These are phyloP conservation scores for Taxawa tesnikishii DNA, from an alignment of 2,329 filamentous ascomycete species.

Conservation along the genomic window DNA sequence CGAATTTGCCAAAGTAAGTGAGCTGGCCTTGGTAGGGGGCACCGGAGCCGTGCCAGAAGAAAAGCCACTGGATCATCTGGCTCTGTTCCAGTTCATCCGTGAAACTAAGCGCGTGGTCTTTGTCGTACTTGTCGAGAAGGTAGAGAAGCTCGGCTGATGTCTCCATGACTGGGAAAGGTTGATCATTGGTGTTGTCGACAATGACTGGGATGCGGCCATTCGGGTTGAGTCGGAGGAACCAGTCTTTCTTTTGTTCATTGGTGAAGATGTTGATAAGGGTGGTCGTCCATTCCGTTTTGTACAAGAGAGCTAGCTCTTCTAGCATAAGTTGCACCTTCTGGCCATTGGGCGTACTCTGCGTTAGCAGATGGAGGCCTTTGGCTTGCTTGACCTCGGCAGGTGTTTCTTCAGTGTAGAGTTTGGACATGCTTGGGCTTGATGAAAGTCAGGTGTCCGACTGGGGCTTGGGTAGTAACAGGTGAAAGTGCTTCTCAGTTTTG, in stretches of 20 bases:
- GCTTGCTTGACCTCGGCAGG: constrained; percentile 33
- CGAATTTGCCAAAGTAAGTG: constrained; percentile 32
- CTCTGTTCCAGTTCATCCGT: constrained; percentile 37
- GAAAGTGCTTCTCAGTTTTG: no score
- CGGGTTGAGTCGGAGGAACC: constrained; percentile 36
- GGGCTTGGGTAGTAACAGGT: no score
- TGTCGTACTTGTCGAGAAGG: constrained; percentile 37
- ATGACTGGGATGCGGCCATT: constrained; percentile 38
- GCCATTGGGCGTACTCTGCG: constrained; percentile 39
- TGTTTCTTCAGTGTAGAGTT: constrained; percentile 32
- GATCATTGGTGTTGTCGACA: constrained; percentile 36
- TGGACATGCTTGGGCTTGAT: no score
- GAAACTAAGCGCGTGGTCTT: constrained; percentile 39
- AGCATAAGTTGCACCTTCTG: constrained; percentile 40
- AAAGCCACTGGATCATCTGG: constrained; percentile 39
- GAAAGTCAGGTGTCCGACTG: no score
- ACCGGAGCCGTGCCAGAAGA: constrained; percentile 39
- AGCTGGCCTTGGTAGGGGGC: constrained; percentile 32
- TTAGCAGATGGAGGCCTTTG: constrained; percentile 41
- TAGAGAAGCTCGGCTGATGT: constrained; percentile 42
- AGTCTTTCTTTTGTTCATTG: constrained; percentile 45
- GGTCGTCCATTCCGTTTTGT: constrained; percentile 36
- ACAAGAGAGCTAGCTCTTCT: constrained; percentile 36
- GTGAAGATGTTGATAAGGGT: constrained; percentile 38
- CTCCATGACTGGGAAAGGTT: constrained; percentile 41